These are phyloP conservation scores for Thymus quinquecostatus DNA, from an alignment of 257 asterid genomes.

Conservation along the genomic window DNA sequence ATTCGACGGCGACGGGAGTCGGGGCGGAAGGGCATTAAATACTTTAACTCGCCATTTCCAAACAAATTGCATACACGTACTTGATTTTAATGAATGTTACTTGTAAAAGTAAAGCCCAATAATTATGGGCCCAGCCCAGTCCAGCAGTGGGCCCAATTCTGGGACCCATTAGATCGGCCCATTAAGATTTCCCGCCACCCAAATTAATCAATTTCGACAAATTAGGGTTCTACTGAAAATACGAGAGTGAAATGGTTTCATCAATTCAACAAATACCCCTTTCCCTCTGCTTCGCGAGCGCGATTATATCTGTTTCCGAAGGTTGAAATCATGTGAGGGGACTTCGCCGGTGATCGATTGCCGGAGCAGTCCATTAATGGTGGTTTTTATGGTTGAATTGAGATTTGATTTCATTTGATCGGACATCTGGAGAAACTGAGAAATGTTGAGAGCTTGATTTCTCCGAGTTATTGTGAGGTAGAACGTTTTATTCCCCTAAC, in stretches of 20 bases:
- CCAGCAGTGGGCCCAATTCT: too few relatives aligned
- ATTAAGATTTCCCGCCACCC: too few relatives aligned
- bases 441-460: neutral
- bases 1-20: too few relatives aligned
- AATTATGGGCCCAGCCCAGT: too few relatives aligned
- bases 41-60: too few relatives aligned
- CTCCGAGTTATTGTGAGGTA: neutral
- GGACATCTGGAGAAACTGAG: neutral
- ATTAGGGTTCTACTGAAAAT: neutral
- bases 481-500: too few relatives aligned
- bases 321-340: neutral
- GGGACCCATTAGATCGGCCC: too few relatives aligned
- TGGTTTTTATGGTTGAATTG: neutral
- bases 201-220: neutral
- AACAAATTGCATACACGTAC: too few relatives aligned
- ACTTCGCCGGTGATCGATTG: neutral
- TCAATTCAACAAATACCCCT: neutral
- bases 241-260: neutral
- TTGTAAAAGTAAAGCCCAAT: too few relatives aligned
- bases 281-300: neutral
- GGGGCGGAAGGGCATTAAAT: too few relatives aligned
- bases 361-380: neutral
- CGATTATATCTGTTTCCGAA: neutral
- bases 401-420: too few relatives aligned
- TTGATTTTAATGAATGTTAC: too few relatives aligned